Percentiles rank a stretch among this genome's conserved stretches.
Evolutionary conservation across 2,329 filamentous ascomycete species (phyloP).

Genomic region (Botrytis cinerea): DNA sequence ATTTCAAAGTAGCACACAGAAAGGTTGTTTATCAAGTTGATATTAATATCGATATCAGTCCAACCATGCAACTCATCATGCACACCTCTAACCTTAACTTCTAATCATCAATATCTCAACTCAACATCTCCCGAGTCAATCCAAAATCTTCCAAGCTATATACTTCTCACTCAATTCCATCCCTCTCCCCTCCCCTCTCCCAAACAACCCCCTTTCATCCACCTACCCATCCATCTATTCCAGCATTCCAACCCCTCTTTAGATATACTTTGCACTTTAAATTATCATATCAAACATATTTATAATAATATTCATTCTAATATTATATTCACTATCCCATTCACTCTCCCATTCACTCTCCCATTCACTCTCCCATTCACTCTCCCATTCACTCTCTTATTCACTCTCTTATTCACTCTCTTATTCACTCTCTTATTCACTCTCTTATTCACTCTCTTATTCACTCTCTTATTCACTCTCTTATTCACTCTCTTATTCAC

Average conservation of each 20-base stretch:
- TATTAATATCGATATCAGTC: neutral
- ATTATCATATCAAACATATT: neutral
- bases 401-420: too few relatives aligned
- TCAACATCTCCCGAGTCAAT: too few relatives aligned
- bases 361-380: too few relatives aligned
- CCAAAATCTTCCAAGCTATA: too few relatives aligned
- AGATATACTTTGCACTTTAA: rapidly evolving
- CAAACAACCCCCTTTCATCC: neutral
- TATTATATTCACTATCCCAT: too few relatives aligned
- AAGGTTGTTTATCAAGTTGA: neutral
- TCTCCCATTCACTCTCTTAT: too few relatives aligned
- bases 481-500: too few relatives aligned
- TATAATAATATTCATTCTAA: too few relatives aligned
- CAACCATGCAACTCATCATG: neutral
- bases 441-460: too few relatives aligned
- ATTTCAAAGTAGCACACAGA: neutral
- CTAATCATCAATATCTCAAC: neutral
- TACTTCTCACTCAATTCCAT: neutral
- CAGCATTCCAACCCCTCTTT: neutral
- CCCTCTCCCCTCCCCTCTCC: neutral
- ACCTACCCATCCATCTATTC: neutral
- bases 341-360: too few relatives aligned
- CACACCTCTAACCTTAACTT: neutral
- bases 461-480: too few relatives aligned
- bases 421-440: too few relatives aligned